A percentile compares a stretch with the other conserved stretches of the same genome.
These are phyloP conservation scores for Choiromyces venosus DNA, from an alignment of 495 filamentous ascomycete genomes.

Conservation along the genomic window DNA sequence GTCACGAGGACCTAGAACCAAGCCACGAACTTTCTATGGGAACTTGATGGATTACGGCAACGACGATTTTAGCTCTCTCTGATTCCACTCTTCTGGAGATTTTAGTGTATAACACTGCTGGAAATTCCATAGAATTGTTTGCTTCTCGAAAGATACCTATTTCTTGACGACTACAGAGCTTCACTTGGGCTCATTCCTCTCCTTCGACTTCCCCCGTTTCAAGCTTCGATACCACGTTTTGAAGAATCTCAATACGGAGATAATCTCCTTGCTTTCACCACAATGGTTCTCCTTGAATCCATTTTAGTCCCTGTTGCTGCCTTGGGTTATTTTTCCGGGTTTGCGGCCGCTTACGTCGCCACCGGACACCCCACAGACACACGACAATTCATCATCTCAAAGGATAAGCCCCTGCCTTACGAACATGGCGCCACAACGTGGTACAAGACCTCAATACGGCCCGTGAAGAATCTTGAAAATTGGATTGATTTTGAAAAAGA, in stretches of 20 bases:
- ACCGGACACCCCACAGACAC: background rate
- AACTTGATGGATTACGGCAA: background rate
- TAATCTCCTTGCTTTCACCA: background rate
- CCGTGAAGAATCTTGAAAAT: slow-evolving; percentile 36
- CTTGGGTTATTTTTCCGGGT: slow-evolving; percentile 10
- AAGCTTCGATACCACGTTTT: background rate
- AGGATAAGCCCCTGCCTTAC: background rate
- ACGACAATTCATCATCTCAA: background rate
- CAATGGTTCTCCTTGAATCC: slow-evolving; percentile 26
- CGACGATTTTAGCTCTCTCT: background rate
- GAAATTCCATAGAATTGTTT: background rate
- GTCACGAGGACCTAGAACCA: background rate
- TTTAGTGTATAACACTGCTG: background rate
- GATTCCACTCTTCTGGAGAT: background rate
- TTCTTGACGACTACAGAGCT: background rate
- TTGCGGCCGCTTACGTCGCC: background rate
- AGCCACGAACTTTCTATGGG: background rate
- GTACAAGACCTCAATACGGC: background rate
- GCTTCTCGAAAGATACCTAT: background rate
- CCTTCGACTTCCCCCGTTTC: background rate
- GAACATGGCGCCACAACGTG: background rate
- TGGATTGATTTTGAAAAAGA: slow-evolving; percentile 43
- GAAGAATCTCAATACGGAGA: background rate
- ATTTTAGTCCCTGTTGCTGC: slow-evolving; percentile 16
- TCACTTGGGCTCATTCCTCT: background rate